Conservation (phyloP, 768 basidiomycete genomes). For the Agaricus blazei region DNA sequence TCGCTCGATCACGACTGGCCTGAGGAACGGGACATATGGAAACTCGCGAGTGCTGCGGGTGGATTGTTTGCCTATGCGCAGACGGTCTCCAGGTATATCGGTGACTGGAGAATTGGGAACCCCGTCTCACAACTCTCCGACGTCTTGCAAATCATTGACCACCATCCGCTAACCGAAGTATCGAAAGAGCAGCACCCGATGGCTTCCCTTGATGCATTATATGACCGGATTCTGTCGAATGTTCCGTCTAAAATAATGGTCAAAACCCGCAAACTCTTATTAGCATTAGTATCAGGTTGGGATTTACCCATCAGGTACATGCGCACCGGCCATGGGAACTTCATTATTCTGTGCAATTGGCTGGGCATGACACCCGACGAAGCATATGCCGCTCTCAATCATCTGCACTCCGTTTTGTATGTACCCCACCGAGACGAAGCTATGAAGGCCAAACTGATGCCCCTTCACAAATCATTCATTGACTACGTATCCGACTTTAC, state of each 20-base stretch:
- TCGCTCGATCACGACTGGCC: conserved; percentile 13
- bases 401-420: too few species aligned
- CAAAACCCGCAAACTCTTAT: too few species aligned
- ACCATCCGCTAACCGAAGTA: background rate
- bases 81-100: conserved; percentile 16
- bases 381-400: too few species aligned
- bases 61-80: conserved; percentile 22
- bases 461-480: too few species aligned
- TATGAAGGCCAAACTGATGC: too few species aligned
- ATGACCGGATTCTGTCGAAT: background rate
- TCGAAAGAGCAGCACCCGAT: background rate
- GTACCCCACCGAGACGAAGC: too few species aligned
- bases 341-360: too few species aligned
- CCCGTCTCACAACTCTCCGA: background rate
- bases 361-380: too few species aligned
- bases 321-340: too few species aligned
- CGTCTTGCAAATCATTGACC: background rate
- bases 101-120: background rate
- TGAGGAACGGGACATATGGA: conserved; percentile 1
- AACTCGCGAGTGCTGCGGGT: conserved; percentile 13
- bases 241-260: background rate
- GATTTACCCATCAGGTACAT: too few species aligned
- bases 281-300: too few species aligned
- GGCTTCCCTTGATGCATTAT: background rate
- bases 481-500: too few species aligned